Evolutionary conservation across 1,139 yeast species (phyloP).

Genomic region (Candida pseudoviswanathii): DNA sequence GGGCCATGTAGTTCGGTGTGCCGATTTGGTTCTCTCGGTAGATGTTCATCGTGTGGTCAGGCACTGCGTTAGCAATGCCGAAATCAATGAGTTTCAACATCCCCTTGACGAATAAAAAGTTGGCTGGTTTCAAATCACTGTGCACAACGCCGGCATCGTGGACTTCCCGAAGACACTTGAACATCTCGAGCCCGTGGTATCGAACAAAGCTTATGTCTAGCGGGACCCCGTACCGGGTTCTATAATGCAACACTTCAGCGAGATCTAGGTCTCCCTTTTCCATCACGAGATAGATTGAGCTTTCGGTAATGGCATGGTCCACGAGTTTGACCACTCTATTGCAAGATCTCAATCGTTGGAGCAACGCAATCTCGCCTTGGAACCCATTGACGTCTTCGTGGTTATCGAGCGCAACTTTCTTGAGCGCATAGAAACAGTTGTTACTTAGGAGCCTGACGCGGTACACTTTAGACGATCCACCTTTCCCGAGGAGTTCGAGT

Average conservation of each 20-base stretch:
- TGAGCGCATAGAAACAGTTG: slow-evolving; percentile 72
- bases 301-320: slow-evolving; percentile 70
- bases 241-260: slow-evolving; percentile 73
- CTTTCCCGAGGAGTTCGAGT: slow-evolving; percentile 81
- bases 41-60: slow-evolving; percentile 88
- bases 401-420: slow-evolving; percentile 79
- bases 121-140: slow-evolving; percentile 94
- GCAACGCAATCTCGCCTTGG: slow-evolving; percentile 85
- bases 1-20: slow-evolving; percentile 98
- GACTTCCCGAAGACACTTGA: slow-evolving; percentile 84
- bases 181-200: slow-evolving; percentile 77
- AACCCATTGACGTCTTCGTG: slow-evolving; percentile 79
- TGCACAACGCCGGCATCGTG: slow-evolving; percentile 90
- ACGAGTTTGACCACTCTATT: slow-evolving; percentile 77
- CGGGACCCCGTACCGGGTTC: slow-evolving; percentile 45
- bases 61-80: slow-evolving; percentile 94
- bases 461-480: slow-evolving; percentile 93
- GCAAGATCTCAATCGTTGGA: slow-evolving; percentile 60
- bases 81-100: slow-evolving; percentile 87
- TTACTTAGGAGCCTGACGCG: slow-evolving; percentile 62
- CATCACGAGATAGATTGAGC: slow-evolving; percentile 76
- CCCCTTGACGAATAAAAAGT: slow-evolving; percentile 86
- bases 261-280: slow-evolving; percentile 95
- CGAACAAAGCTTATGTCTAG: slow-evolving; percentile 80
- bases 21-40: slow-evolving; percentile 93